Base-by-base conservation (phyloP, 352 stramenopile genomes). In the Phytopythium vexans region DNA sequence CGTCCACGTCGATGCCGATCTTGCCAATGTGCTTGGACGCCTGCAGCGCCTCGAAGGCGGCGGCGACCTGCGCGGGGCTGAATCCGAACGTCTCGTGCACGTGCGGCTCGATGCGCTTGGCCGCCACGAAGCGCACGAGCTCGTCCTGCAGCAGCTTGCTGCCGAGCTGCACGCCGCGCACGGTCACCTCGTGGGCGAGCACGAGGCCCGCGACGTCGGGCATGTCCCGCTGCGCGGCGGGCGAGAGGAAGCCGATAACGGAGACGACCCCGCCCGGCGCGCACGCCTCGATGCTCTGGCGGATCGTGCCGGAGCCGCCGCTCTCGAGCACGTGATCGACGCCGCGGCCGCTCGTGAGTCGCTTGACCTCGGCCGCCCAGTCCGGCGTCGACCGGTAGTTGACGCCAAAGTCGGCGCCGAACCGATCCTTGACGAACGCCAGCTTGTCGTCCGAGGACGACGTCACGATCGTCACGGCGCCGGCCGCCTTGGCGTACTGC, bases 291-390 rank as follows among this genome's bases (percentile, higher is more conserved):
- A 74, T 65, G 46, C 61, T 74, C 41, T 74, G 66, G 33, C 56
- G 48, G 5, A 74, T 74, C 1, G 66, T 74, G 3, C 66, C 60
- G n/a, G 58, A 62, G 6, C 62, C 66, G 32, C 66, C 66, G 32
- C 64, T 72, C 48, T 74, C 66, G 49, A 74, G 51, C 4, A 74
- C 49, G 44, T 66, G 66, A 62, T 74, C 62, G 11, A 47, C 62
- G n/a, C 66, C 58, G 27, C 57, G 52, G 44, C 55, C 54, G 31
- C 56, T 49, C 10, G 58, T 71, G 44, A 74, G 31, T 4, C 35
- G 36, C 14, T 49, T 55, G 16, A 64, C 58, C 55, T 69, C 58
- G 4, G 56, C 59, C 1, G 52, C 60, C 62, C 66, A 74, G 41
- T 74, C 58, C 5, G 66, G 54, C 1, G 54, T 74, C 33, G 40